Evolutionary conservation across 106 monocot species (phyloP).

Genomic region (Dioscorea zingiberensis): DNA sequence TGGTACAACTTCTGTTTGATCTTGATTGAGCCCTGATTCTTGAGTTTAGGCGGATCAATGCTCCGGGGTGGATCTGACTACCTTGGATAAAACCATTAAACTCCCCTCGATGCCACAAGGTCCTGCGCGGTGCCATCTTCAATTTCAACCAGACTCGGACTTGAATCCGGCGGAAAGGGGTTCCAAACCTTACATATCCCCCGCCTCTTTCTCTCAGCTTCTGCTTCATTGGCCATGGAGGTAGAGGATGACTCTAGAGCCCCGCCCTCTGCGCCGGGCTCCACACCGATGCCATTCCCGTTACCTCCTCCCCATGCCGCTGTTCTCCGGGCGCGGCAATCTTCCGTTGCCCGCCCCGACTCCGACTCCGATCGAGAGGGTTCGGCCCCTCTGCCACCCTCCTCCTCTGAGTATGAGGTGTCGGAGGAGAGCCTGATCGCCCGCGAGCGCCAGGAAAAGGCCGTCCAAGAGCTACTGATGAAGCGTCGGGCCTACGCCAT

Average conservation of each 20-base stretch:
- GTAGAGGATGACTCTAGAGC: background rate
- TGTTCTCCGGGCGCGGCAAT: slow-evolving; percentile 1
- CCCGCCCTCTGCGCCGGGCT: slow-evolving; percentile 18
- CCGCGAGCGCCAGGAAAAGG: slow-evolving; percentile 85
- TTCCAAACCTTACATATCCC: too few species aligned
- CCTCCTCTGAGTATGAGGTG: slow-evolving; percentile 56
- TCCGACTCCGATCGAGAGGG: slow-evolving; percentile 43
- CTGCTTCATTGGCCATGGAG: background rate
- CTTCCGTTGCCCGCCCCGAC: slow-evolving; percentile 2
- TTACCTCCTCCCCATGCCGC: slow-evolving; percentile 32
- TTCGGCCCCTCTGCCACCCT: slow-evolving; percentile 20
- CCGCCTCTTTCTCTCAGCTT: too few species aligned
- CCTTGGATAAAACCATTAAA: too few species aligned
- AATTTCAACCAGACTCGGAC: too few species aligned
- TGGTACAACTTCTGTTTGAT: too few species aligned
- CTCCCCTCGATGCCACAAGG: too few species aligned
- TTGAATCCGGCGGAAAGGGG: too few species aligned
- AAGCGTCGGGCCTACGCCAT: slow-evolving; percentile 87
- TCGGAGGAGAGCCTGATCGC: slow-evolving; percentile 77
- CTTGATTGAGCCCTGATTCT: too few species aligned
- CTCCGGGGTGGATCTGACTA: too few species aligned
- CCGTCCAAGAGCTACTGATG: slow-evolving; percentile 69
- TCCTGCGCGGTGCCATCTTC: too few species aligned
- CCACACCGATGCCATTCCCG: slow-evolving; percentile 31
- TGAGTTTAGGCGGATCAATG: too few species aligned